Percentiles rank a stretch among this genome's conserved stretches.
phyloP scores from a whole-genome alignment of 305 asterid species.

The Euphrasia arctica region DNA sequence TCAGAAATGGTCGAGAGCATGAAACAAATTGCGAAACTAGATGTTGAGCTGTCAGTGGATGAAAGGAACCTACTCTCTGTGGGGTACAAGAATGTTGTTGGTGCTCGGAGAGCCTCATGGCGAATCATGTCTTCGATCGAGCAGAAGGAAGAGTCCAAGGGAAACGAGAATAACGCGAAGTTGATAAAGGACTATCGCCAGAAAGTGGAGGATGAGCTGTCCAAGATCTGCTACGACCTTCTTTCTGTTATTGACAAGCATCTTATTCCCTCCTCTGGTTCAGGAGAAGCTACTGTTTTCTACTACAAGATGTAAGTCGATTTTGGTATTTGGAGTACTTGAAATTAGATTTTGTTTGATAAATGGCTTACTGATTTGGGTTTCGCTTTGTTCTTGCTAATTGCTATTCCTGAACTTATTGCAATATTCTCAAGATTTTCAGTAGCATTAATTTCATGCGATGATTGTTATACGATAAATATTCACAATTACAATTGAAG shows the following conservation, averaged over 20 bases:
- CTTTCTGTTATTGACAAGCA: slow-evolving; percentile 69
- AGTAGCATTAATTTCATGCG: slow-evolving; percentile 10
- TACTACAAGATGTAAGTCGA: slow-evolving; percentile 77
- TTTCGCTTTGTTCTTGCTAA: slow-evolving; percentile 17
- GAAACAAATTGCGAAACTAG: slow-evolving; percentile 79
- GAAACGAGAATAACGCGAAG: slow-evolving; percentile 63
- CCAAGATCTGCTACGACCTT: slow-evolving; percentile 76
- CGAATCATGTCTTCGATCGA: slow-evolving; percentile 89
- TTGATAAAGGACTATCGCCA: slow-evolving; percentile 65
- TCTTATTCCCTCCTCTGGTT: slow-evolving; percentile 70
- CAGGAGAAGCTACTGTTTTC: slow-evolving; percentile 87
- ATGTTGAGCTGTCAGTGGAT: slow-evolving; percentile 76
- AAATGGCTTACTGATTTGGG: neutral
- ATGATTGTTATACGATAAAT: neutral
- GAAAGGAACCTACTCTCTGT: slow-evolving; percentile 89
- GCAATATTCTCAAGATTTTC: neutral
- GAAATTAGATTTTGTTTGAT: neutral
- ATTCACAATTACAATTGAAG: neutral
- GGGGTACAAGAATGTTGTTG: slow-evolving; percentile 93
- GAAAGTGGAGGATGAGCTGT: slow-evolving; percentile 81
- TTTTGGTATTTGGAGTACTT: neutral
- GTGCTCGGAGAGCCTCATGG: slow-evolving; percentile 95
- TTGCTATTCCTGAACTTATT: slow-evolving; percentile 13
- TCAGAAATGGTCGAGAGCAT: slow-evolving; percentile 92
- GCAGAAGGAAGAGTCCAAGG: slow-evolving; percentile 86